Conservation (phyloP, 257 asterid species). For the Nicotiana attenuata region DNA sequence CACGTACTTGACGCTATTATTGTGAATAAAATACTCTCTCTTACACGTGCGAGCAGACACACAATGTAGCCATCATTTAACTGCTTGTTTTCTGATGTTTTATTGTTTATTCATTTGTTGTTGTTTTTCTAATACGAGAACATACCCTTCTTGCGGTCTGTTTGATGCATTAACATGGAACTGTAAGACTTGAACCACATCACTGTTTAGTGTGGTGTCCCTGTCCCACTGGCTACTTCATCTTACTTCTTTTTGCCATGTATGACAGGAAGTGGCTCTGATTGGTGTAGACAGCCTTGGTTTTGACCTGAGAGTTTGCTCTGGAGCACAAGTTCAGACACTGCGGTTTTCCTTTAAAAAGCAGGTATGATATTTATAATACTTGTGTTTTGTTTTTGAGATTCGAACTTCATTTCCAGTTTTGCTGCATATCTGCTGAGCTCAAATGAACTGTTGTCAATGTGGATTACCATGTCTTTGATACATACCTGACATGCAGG, state of each 20-base stretch:
- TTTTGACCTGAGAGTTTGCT: constrained; percentile 83
- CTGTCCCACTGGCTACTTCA: background rate
- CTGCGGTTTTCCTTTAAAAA: constrained; percentile 80
- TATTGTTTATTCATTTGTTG: background rate
- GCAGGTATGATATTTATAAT: constrained; percentile 42
- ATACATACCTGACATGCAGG: background rate
- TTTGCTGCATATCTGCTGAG: background rate
- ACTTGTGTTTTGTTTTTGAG: background rate
- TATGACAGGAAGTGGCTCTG: constrained; percentile 71
- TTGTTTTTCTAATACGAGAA: background rate
- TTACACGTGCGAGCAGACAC: background rate
- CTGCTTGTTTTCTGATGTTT: background rate
- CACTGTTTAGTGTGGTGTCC: background rate
- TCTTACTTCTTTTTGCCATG: constrained; percentile 15
- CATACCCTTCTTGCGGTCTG: background rate
- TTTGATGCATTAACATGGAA: background rate
- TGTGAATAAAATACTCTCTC: background rate
- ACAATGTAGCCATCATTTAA: background rate
- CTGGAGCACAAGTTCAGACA: constrained; percentile 89
- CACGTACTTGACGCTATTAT: background rate
- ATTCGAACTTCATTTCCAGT: constrained; percentile 5
- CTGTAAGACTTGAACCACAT: background rate
- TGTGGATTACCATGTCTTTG: background rate
- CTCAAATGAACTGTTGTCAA: background rate
- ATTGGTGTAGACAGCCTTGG: constrained; percentile 91